Evolutionary conservation across 2,329 filamentous ascomycete genomes (phyloP).

Genomic region (Botrytis elliptica): DNA sequence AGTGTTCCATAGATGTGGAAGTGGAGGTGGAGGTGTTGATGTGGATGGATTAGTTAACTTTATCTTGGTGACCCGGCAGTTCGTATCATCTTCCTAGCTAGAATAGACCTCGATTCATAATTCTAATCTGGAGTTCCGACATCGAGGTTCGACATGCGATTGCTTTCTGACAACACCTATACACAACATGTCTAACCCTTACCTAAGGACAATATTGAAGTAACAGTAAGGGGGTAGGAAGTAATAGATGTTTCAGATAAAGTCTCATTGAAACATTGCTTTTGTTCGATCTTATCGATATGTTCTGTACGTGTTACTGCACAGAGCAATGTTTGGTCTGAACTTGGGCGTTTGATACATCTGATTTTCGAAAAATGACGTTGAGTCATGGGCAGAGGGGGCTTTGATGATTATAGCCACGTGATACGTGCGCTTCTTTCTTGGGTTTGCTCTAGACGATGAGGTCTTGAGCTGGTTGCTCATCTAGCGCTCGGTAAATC

Average conservation of each 20-base stretch:
- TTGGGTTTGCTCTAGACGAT: too few species aligned
- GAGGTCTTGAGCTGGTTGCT: neutral
- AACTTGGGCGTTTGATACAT: neutral
- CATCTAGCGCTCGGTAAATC: neutral
- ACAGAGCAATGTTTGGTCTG: neutral
- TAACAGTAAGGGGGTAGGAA: neutral
- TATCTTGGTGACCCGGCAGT: neutral
- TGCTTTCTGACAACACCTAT: neutral
- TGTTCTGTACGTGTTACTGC: neutral
- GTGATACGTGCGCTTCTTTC: neutral
- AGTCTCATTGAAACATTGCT: neutral
- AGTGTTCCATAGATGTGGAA: neutral
- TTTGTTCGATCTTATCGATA: neutral
- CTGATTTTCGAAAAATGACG: neutral
- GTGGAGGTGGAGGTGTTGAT: neutral
- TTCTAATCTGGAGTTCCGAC: neutral
- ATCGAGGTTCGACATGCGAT: neutral
- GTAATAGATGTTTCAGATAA: neutral
- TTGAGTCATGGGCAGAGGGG: neutral
- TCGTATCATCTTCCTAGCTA: neutral
- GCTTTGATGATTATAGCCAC: neutral
- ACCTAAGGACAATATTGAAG: neutral
- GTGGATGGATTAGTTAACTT: neutral
- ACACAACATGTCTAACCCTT: neutral
- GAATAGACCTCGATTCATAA: neutral